phyloP scores from a whole-genome alignment of 306 rosid genomes.

The Macrotyloma uniflorum region DNA sequence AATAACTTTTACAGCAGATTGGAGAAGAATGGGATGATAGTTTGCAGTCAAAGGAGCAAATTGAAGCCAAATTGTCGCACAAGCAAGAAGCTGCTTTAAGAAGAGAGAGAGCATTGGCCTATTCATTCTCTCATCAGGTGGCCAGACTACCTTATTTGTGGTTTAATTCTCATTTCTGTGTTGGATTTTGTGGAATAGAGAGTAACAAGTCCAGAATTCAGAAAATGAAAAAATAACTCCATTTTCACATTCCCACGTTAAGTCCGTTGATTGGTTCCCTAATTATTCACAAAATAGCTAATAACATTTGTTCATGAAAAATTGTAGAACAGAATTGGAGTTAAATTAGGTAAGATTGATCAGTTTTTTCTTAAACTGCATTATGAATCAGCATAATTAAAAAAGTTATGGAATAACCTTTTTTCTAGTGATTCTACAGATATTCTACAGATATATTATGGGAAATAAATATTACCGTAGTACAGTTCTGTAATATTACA shows the following conservation, averaged over 20 bases:
- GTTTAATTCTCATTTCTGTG: not conserved
- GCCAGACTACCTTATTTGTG: not conserved
- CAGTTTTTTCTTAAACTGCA: not conserved
- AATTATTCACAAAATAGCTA: not conserved
- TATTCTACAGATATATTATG: not conserved
- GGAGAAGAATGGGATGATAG: slow-evolving; percentile 76
- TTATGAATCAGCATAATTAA: not conserved
- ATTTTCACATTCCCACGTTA: slow-evolving; percentile 1
- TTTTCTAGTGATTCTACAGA: not conserved
- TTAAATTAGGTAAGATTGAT: not conserved
- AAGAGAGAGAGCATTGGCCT: slow-evolving; percentile 92
- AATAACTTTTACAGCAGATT: slow-evolving; percentile 40
- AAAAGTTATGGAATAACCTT: not conserved
- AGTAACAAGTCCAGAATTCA: not conserved
- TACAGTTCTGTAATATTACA: not conserved
- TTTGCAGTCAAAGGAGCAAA: slow-evolving; percentile 68
- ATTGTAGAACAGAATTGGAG: not conserved
- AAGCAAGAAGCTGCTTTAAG: slow-evolving; percentile 80
- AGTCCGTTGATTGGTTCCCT: not conserved
- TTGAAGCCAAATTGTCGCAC: slow-evolving; percentile 54
- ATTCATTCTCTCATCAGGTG: slow-evolving; percentile 90
- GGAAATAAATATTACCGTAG: not conserved
- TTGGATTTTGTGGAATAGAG: not conserved
- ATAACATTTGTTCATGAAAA: not conserved
- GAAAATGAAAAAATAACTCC: not conserved